A percentile compares a stretch with the other conserved stretches of the same genome.
These are phyloP conservation scores for Cymbopogon flexuosus DNA, from an alignment of 202 grass and related monocot genomes.

Conservation along the genomic window DNA sequence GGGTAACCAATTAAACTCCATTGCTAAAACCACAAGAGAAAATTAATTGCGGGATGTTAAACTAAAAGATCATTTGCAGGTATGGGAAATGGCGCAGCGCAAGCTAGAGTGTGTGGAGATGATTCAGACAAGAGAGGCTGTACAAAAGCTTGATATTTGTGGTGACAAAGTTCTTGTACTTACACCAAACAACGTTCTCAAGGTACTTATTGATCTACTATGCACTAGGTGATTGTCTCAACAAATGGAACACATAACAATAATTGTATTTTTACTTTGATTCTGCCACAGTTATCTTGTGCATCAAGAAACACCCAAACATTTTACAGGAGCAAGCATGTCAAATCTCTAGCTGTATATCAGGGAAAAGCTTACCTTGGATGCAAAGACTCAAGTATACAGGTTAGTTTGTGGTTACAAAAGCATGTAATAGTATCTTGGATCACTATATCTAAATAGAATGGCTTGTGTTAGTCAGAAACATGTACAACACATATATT, in stretches of 20 bases:
- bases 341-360: conserved; percentile 62
- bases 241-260: not conserved
- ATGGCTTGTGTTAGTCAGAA: not conserved
- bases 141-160: conserved; percentile 64
- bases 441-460: conserved; percentile 25
- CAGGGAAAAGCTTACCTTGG: conserved; percentile 89
- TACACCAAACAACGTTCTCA: conserved; percentile 54
- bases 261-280: conserved; percentile 6
- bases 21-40: not conserved
- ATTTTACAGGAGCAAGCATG: conserved; percentile 80
- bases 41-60: not conserved
- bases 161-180: conserved; percentile 65
- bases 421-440: not conserved
- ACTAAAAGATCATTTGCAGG: conserved; percentile 36
- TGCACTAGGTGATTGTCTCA: conserved; percentile 1
- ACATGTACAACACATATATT: not conserved
- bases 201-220: conserved; percentile 39
- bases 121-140: conserved; percentile 76
- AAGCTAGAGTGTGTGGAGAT: conserved; percentile 85
- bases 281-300: conserved; percentile 60
- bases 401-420: conserved; percentile 49
- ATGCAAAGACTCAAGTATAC: conserved; percentile 81
- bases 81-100: conserved; percentile 80
- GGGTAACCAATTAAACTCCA: conserved; percentile 48
- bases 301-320: conserved; percentile 65